Evolutionary conservation across 805 yeast species (phyloP), one percentile per base, ranked within the genome.

Genomic region (Ogataea nakhonphanomensis): DNA sequence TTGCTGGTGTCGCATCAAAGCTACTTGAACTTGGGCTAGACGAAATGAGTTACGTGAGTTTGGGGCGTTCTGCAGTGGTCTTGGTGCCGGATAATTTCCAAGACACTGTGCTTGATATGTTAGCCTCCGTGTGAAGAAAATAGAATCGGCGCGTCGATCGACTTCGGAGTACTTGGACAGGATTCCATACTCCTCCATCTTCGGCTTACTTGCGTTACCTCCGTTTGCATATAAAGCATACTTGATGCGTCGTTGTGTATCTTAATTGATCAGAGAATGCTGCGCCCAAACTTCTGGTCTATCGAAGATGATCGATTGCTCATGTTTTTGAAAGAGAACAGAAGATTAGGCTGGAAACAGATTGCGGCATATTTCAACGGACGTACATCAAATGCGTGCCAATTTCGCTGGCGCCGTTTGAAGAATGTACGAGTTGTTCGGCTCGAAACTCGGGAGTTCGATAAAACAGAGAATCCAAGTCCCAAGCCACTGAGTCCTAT

Each of bases 331-430:
- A 87, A 87, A 62, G 95, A 87, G 58, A 78, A 78, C 45, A 84
- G 79, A 57, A 84, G 83, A 57, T 70, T 87, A 47, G 95, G 95
- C 1, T 87, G 95, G 95, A 81, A 85, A 60, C 95, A 87, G 53
- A 86, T 87, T 33, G 79, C 93, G 2, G 69, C 79, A 23, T 83
- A 82, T 56, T 86, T 86, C 61, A 70, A 75, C 28, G 80, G 81
- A 57, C 68, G 95, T 55, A 86, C 95, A 2, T 89, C 95, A 17
- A 87, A 85, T 57, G 95, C 95, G 3, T 85, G 95, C 54, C 95
- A 85, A 64, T 85, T 85, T 59, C 74, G 95, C 51, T 86, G 95
- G 95, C 75, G 95, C 60, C 66, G 95, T 47, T 65, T 80, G 33
- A 75, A 68, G 51, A 59, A 67, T 8, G 73, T 74, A 8, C 63